phyloP scores from a whole-genome alignment of 805 yeast species.

The Metschnikowia cerradonensis region DNA sequence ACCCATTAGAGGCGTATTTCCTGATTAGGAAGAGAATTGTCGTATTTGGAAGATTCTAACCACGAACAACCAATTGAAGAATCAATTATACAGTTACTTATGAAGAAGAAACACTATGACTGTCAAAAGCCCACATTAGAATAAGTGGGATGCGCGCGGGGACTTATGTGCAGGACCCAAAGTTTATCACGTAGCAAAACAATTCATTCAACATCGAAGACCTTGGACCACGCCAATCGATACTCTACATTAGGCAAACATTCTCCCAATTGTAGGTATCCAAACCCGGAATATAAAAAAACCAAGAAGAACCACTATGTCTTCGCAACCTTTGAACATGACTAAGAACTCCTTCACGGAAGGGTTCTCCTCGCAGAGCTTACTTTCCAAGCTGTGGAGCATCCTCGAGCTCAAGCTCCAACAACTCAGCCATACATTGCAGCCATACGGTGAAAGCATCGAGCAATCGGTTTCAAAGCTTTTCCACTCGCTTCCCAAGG shows the following conservation, averaged over 20 bases:
- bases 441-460: neutral
- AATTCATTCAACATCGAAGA: neutral
- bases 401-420: neutral
- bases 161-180: neutral
- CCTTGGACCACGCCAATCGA: neutral
- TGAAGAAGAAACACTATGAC: too few relatives aligned
- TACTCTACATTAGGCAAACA: too few relatives aligned
- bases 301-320: neutral
- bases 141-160: neutral
- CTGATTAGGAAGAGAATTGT: too few relatives aligned
- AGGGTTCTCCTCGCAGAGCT: neutral
- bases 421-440: neutral
- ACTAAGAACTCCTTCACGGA: slow-evolving; percentile 5
- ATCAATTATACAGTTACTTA: too few relatives aligned
- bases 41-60: too few relatives aligned
- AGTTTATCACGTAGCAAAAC: neutral
- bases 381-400: slow-evolving; percentile 1
- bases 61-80: too few relatives aligned
- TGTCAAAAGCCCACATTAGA: too few relatives aligned
- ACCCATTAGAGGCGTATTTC: too few relatives aligned
- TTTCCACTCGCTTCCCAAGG: slow-evolving; percentile 4
- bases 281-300: too few relatives aligned
- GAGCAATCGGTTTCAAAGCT: neutral
- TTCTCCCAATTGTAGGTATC: too few relatives aligned
- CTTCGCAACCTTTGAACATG: neutral